phyloP scores from a whole-genome alignment of 441 rosid genomes.

The Arabidopsis hybrid region DNA sequence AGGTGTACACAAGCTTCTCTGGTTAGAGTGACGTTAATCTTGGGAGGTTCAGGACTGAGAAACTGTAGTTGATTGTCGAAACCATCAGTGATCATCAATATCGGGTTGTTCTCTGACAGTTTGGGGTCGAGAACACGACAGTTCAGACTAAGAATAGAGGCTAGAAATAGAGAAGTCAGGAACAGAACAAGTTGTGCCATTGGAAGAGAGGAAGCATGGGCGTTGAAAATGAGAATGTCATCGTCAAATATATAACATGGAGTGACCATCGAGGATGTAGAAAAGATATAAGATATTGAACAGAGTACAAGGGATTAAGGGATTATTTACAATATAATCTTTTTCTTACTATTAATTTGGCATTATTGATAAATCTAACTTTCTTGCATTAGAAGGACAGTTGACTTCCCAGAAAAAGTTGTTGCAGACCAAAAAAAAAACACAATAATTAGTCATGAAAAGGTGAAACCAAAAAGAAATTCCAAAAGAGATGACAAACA shows the following conservation, averaged over 20 bases:
- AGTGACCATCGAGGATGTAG: no score
- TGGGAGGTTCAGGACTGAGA: conserved; percentile 32
- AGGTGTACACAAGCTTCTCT: conserved; percentile 32
- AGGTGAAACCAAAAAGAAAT: neutral
- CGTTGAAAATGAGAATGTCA: neutral
- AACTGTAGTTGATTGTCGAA: conserved; percentile 7
- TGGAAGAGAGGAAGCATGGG: neutral
- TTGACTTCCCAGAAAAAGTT: neutral
- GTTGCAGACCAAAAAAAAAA: neutral
- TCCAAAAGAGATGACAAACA: neutral
- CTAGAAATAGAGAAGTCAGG: conserved; percentile 11
- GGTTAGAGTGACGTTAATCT: conserved; percentile 5
- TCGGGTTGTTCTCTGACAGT: neutral
- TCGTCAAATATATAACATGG: neutral
- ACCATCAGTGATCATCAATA: conserved; percentile 39
- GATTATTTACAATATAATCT: neutral
- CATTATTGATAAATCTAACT: neutral
- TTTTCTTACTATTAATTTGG: neutral
- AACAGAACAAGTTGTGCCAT: conserved; percentile 4
- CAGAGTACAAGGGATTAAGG: neutral
- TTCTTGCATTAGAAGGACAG: neutral
- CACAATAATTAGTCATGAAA: neutral
- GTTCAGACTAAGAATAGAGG: conserved; percentile 24
- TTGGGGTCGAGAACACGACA: conserved; percentile 33
- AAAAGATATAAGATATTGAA: neutral